Evolutionary conservation across 208 protist genomes (phyloP).

Genomic region (Trichomonas gallinae): DNA sequence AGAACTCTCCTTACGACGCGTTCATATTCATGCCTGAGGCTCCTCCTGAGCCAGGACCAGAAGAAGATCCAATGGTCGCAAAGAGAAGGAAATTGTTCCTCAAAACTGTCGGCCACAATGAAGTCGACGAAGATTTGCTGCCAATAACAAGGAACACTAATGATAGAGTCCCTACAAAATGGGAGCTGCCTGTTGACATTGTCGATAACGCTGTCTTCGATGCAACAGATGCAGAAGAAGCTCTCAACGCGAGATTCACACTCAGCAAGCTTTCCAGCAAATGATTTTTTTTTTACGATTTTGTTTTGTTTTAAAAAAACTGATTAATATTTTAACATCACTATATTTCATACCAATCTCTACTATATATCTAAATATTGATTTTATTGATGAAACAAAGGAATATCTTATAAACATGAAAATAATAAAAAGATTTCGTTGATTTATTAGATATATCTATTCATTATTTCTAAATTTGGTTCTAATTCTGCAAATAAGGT

Average conservation of each 20-base stretch:
- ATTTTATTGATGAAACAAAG: no score
- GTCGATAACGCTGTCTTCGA: neutral
- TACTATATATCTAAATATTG: no score
- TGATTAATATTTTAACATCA: no score
- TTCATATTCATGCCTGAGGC: neutral
- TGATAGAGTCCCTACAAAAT: neutral
- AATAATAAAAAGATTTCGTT: no score
- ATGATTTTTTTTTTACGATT: neutral
- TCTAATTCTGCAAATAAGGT: no score
- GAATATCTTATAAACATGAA: no score
- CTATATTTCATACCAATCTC: no score
- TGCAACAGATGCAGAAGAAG: neutral
- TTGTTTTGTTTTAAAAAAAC: no score
- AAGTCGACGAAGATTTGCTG: neutral
- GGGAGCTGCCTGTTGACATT: neutral
- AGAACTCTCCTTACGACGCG: neutral
- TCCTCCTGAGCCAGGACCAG: neutral
- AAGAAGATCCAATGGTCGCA: neutral
- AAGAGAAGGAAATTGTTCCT: neutral
- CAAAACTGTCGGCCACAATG: neutral
- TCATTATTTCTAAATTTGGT: no score
- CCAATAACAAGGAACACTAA: neutral
- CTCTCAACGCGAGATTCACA: neutral
- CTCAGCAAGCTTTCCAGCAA: neutral
- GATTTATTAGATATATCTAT: no score